Conservation (phyloP, 805 yeast genomes). For the Lipomyces sp. region DNA sequence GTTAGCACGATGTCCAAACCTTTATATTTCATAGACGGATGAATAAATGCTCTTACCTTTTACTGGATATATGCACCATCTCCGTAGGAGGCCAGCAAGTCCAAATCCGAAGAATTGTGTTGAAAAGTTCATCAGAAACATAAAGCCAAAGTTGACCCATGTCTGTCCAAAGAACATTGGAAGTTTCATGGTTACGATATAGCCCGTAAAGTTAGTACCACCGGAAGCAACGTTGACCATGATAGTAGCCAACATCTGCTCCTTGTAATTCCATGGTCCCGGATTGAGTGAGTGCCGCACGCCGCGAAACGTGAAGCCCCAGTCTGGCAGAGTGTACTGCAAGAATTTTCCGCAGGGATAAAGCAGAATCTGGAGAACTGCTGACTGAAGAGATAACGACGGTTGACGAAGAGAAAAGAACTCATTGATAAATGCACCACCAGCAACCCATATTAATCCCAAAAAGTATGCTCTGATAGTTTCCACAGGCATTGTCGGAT, state of each 20-base stretch:
- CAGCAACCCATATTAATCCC: conserved; percentile 57
- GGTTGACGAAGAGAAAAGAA: conserved; percentile 66
- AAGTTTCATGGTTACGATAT: conserved; percentile 43
- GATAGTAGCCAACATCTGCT: conserved; percentile 63
- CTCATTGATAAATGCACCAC: conserved; percentile 63
- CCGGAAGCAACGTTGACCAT: conserved; percentile 37
- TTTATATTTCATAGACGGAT: too few relatives aligned
- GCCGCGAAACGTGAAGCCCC: conserved; percentile 41
- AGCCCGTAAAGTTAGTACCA: conserved; percentile 50
- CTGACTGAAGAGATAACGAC: conserved; percentile 58
- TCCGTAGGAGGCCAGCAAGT: conserved; percentile 66
- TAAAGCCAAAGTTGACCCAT: conserved; percentile 56
- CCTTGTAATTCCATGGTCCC: conserved; percentile 64
- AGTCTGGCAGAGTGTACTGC: conserved; percentile 22
- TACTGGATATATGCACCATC: conserved; percentile 50
- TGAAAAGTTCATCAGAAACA: conserved; percentile 56
- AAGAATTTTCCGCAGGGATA: conserved; percentile 59
- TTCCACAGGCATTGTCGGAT: conserved; percentile 53
- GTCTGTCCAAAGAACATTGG: conserved; percentile 30
- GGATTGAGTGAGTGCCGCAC: conserved; percentile 55
- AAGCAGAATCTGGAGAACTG: conserved; percentile 67
- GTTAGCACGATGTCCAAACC: too few relatives aligned
- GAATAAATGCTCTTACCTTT: too few relatives aligned
- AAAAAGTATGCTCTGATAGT: conserved; percentile 59
- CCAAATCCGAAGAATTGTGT: conserved; percentile 71